Evolutionary conservation across 768 basidiomycete species (phyloP).

Genomic region (Rhodotorula sphaerocarpa): DNA sequence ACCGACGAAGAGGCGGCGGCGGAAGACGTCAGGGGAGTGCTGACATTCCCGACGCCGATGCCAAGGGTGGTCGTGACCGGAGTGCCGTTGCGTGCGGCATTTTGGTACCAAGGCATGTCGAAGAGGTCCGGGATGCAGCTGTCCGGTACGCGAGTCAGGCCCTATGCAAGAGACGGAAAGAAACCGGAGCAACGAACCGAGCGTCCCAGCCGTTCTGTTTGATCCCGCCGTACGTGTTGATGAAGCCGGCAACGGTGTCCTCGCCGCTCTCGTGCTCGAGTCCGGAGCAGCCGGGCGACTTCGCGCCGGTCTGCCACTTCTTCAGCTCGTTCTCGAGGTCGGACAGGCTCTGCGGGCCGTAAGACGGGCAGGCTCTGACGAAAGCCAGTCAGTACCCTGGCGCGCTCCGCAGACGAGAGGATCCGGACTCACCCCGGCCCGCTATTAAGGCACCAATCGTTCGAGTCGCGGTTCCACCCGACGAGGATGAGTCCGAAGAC

Average conservation of each 20-base stretch:
- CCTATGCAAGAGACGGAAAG: background rate
- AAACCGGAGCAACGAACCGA: constrained; percentile 43
- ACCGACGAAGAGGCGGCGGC: too few relatives aligned
- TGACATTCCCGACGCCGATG: constrained; percentile 9
- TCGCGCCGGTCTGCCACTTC: background rate
- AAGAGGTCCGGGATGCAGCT: constrained; percentile 27
- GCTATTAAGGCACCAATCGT: too few relatives aligned
- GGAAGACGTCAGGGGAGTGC: too few relatives aligned
- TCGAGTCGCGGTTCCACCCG: constrained; percentile 72
- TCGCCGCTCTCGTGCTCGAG: constrained; percentile 74
- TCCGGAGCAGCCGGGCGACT: constrained; percentile 57
- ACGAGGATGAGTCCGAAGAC: constrained; percentile 60
- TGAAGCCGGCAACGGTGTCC: constrained; percentile 59
- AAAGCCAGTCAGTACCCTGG: too few relatives aligned
- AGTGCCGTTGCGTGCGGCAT: constrained; percentile 12
- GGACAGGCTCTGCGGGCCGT: background rate
- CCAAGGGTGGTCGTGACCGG: background rate
- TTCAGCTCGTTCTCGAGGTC: constrained; percentile 16
- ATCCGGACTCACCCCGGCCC: too few relatives aligned
- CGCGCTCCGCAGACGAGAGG: too few relatives aligned
- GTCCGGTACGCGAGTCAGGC: background rate
- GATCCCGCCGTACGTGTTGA: constrained; percentile 45
- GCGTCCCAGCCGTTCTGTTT: constrained; percentile 63
- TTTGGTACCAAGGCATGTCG: constrained; percentile 19
- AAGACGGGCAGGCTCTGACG: background rate